phyloP scores from a whole-genome alignment of 2,329 filamentous ascomycete species.

The Apiospora koreana region DNA sequence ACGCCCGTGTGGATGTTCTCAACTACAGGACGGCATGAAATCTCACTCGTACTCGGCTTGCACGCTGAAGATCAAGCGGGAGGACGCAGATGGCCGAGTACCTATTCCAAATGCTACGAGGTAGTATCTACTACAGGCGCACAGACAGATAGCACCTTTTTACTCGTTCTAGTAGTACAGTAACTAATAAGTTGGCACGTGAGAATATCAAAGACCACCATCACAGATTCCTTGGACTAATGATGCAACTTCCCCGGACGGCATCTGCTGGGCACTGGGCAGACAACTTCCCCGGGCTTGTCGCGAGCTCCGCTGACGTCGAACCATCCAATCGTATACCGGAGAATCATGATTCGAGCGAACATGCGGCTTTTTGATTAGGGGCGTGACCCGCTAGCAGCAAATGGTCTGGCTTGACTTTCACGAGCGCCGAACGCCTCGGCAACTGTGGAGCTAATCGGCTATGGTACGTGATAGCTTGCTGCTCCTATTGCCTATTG shows the following conservation, averaged over 20 bases:
- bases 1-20: neutral
- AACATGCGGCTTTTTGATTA: conserved; percentile 8
- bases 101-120: neutral
- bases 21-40: neutral
- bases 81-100: neutral
- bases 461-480: neutral
- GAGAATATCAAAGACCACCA: neutral
- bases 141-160: too few species aligned
- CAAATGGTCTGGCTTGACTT: neutral
- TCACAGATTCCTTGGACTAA: neutral
- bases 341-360: neutral
- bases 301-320: neutral
- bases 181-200: neutral
- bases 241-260: neutral
- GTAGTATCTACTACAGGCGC: too few species aligned
- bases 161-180: too few species aligned
- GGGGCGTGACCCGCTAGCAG: neutral
- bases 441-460: conserved; percentile 11
- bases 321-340: neutral
- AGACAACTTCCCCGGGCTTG: neutral
- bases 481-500: neutral
- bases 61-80: neutral
- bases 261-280: neutral
- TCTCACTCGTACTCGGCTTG: neutral
- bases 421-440: conserved; percentile 14